Base-by-base conservation (phyloP, 257 asterid species). In the Cinchona pubescens region DNA sequence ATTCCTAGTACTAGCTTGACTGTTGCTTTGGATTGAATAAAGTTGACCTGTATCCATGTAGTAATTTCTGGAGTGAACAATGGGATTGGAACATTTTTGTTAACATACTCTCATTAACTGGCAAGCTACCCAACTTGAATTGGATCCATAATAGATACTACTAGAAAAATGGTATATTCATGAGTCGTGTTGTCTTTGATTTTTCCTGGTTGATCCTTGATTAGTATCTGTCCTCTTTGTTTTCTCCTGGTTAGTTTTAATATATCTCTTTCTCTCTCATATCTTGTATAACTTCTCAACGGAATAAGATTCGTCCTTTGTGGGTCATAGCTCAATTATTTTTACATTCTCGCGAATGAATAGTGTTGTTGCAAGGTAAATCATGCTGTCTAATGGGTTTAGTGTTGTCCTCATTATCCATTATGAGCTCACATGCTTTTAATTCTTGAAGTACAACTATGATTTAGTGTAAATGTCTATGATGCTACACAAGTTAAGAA, bases 241-340 rank as follows among this genome's bases (percentile, higher is more conserved):
- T 25, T 25, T 56, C 58, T 56, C 15, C 32, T n/a, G 62, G 15
- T 25, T 56, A 23, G 13, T 8, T 23, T 48, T n/a, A n/a, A n/a
- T n/a, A n/a, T n/a, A n/a, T n/a, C n/a, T n/a, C 55, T 14, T 6
- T 48, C 55, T n/a, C n/a, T n/a, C n/a, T 21, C 21, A 38, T 78
- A 6, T 37, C 27, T 15, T 69, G 18, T 53, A 30, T 74, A 74
- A 76, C 73, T 43, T 72, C 72, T 46, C 72, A 93, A 96, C 96
- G 96, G 51, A 71, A 83, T 63, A 91, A 85, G 85, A 84, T 93
- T 75, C 90, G 78, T 72, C 97, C 93, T 56, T 76, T 95, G 85
- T 95, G 99, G 99, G 99, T 98, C 74, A 95, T 98, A 23, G 90
- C 98, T 74, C 98, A 95, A 83, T 79, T 95, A 89, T 95, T 92